These are phyloP conservation scores for Aspergillus uvarum DNA, from an alignment of 2,329 filamentous ascomycete species.

Conservation along the genomic window DNA sequence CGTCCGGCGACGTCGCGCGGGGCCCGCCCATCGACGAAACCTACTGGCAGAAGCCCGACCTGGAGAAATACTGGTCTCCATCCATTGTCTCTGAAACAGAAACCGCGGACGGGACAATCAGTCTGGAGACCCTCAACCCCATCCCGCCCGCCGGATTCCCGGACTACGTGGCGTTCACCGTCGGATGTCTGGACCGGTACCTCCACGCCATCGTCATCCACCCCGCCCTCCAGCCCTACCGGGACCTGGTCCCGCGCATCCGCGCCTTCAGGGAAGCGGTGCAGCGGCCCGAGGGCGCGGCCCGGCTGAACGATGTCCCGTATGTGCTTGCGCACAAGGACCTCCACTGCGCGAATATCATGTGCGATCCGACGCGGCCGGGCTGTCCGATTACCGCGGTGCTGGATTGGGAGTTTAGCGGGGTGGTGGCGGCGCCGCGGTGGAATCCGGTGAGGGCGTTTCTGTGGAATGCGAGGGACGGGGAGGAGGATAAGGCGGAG, in stretches of 20 bases:
- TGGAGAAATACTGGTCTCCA: constrained; percentile 25
- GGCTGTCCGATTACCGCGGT: constrained; percentile 32
- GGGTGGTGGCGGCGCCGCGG: constrained; percentile 34
- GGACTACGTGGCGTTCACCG: not conserved
- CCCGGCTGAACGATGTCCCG: constrained; percentile 21
- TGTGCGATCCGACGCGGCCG: constrained; percentile 27
- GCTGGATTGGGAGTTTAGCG: constrained; percentile 42
- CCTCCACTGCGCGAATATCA: constrained; percentile 29
- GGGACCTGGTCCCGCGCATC: not conserved
- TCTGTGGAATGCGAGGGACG: constrained; percentile 32
- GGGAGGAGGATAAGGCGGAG: constrained; percentile 21
- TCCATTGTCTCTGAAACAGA: not conserved
- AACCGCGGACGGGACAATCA: not conserved
- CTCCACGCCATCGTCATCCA: constrained; percentile 1
- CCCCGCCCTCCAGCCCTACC: not conserved
- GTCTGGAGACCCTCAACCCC: not conserved
- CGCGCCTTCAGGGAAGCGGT: not conserved
- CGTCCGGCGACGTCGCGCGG: constrained; percentile 20
- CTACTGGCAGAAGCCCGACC: constrained; percentile 37
- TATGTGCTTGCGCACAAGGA: constrained; percentile 40
- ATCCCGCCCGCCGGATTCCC: not conserved
- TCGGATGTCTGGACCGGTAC: constrained; percentile 22
- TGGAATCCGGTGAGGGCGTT: constrained; percentile 42
- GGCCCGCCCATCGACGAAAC: constrained; percentile 38
- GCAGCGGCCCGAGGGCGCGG: not conserved